Evolutionary conservation across 179 eudicot species (phyloP).

Genomic region (Carnegiea gigantea): DNA sequence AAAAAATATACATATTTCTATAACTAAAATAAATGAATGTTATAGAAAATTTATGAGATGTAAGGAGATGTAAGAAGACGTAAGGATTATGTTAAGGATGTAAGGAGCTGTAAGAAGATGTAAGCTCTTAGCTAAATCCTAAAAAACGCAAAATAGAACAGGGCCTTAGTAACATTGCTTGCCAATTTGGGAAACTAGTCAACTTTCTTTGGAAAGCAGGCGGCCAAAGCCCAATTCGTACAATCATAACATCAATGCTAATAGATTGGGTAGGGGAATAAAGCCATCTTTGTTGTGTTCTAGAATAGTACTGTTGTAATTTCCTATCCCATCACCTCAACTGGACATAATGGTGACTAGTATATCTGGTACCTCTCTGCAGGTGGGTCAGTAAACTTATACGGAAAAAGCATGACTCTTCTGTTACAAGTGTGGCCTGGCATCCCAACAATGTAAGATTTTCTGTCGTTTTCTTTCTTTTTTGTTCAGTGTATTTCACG

Average conservation of each 20-base stretch:
- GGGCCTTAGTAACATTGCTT: not conserved
- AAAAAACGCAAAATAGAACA: too few species aligned
- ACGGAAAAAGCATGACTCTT: constrained; percentile 91
- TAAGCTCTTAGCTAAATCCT: too few species aligned
- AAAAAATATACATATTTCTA: too few species aligned
- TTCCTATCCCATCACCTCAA: not conserved
- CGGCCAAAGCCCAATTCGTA: not conserved
- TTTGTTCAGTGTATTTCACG: constrained; percentile 1
- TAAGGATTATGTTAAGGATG: too few species aligned
- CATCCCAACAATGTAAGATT: constrained; percentile 92
- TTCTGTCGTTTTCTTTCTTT: not conserved
- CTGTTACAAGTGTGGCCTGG: constrained; percentile 98
- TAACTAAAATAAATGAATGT: too few species aligned
- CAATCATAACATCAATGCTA: not conserved
- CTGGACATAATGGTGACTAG: not conserved
- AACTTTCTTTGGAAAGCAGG: not conserved
- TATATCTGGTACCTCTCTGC: constrained; percentile 29
- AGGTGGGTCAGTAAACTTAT: constrained; percentile 99
- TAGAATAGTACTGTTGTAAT: not conserved
- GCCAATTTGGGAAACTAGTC: not conserved
- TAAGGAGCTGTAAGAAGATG: too few species aligned
- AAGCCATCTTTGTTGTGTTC: not conserved
- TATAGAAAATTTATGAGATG: too few species aligned
- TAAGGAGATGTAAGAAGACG: too few species aligned
- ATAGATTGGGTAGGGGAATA: not conserved